Base-by-base conservation (phyloP, 2,329 filamentous ascomycete genomes). In the Venturia nashicola region DNA sequence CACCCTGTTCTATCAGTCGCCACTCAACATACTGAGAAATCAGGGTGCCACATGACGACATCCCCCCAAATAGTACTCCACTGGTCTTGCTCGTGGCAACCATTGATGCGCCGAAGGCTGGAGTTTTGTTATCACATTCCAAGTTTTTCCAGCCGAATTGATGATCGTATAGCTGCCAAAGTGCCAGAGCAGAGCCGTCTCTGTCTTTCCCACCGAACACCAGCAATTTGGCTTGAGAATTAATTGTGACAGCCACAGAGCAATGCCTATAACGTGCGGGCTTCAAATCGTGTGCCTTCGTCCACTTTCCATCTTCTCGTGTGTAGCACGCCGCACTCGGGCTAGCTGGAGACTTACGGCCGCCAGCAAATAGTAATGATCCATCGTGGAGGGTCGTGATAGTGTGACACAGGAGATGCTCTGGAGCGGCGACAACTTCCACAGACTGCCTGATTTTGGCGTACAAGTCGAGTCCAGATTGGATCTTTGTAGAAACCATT, bases 281-380 rank as follows among this genome's bases (percentile, higher is more conserved):
- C 0, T 88, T 86, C n/a, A 96, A 78, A 68, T 84, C 81, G 65
- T 86, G 79, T 14, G 84, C 81, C 67, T 78, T 80, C 65, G 80
- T 79, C 91, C 91, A 96, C 16, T 70, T 73, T 40, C 79, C 79
- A 61, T 81, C 81, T 82, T 54, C 11, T 20, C 87, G 84, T 1
- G 91, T 68, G 90, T 91, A 97, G 68, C 88, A 91, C 72, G 94
- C 89, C 43, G 78, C 78, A 54, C 91, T 77, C 1, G 85, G 85
- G 36, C 80, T 81, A 14, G 85, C 80, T 5, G 92, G 91, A 8
- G 90, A 93, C 20, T 82, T 80, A 65, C 92, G 83, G 5, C 93
- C 93, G 32, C 93, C 92, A 36, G 84, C 81, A 59, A 96, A 77
- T 12, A 97, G 74, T 65, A 81, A 81, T n/a, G 83, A 82, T 27